Evolutionary conservation across 352 stramenopile species (phyloP), one percentile per base, ranked within the genome.

Genomic region (Pythium pectinolyticum): DNA sequence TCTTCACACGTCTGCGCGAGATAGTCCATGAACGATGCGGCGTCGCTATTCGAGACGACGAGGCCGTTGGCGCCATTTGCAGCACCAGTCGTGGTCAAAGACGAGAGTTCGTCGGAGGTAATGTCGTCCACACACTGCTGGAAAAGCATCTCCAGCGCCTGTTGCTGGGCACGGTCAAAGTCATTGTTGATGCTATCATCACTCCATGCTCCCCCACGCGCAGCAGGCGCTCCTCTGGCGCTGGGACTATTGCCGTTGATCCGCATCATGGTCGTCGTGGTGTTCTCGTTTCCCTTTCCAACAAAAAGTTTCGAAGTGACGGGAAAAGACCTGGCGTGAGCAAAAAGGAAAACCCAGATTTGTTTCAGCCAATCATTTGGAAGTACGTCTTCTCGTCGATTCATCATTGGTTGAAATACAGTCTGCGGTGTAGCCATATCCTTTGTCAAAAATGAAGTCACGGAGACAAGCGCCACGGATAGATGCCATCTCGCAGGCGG

Each of bases 1-100:
- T 91, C 81, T 27, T 80, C 79, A 58, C 85, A 94, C 14, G 62
- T 76, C 55, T 88, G 73, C 7, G 81, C 82, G 32, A 94, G 66
- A 17, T 88, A 61, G 50, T 90, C 76, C 70, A 93, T 71, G 24
- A 93, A 69, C 24, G 73, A 86, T 17, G 80, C 66, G 71, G 55
- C 60, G 51, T 70, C 68, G 53, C 51, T 43, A 25, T 63, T 35
- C 14, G n/a, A 47, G 24, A 63, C 35, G 19, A 62, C 37, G 27
- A 67, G n/a, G 8, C 27, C n/a, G 37, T 47, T 57, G 19, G 11
- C n/a, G 24, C 28, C 31, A 3, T 32, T 34, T 5, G 45, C 30
- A 9, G n/a, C 19, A 20, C 15, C 22, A n/a, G 43, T 32, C 22
- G 41, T 19, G n/a, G 50, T 37, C 27, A 68, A 46, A 22, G 62